phyloP scores from a whole-genome alignment of 331 rosid genomes.

The Arachis monticola region DNA sequence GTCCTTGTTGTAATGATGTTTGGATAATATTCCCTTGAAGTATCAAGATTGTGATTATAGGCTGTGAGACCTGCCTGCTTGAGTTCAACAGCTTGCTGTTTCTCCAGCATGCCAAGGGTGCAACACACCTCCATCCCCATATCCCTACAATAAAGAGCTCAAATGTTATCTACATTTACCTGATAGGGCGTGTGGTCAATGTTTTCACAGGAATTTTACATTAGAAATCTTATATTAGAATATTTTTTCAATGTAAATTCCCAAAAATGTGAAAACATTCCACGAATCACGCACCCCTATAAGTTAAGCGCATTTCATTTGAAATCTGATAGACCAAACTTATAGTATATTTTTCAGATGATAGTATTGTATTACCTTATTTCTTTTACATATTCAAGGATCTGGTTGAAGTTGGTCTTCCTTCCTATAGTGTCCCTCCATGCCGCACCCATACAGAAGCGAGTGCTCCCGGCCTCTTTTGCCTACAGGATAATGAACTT shows the following conservation, averaged over 20 bases:
- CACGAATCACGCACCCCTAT: not conserved
- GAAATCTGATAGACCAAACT: conserved; percentile 16
- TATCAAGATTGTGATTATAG: conserved; percentile 95
- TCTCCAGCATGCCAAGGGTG: conserved; percentile 97
- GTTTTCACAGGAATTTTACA: too few species aligned
- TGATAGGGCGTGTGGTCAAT: too few species aligned
- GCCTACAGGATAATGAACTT: conserved; percentile 58
- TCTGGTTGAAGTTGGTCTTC: conserved; percentile 88
- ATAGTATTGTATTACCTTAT: conserved; percentile 63
- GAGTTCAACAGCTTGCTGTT: conserved; percentile 88
- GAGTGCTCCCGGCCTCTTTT: conserved; percentile 97
- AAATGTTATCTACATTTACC: conserved; percentile 7
- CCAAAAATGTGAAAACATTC: too few species aligned
- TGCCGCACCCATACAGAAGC: conserved; percentile 99
- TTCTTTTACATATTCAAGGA: conserved; percentile 85
- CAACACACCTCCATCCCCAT: conserved; percentile 99
- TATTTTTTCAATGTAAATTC: too few species aligned
- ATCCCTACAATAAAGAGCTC: conserved; percentile 53
- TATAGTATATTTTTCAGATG: conserved; percentile 19
- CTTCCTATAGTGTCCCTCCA: conserved; percentile 97
- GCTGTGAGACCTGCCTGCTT: conserved; percentile 98
- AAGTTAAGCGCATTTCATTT: not conserved
- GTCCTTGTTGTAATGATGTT: conserved; percentile 89
- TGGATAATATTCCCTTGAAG: conserved; percentile 96
- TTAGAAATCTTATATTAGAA: too few species aligned